Base-by-base conservation (phyloP, 2,329 filamentous ascomycete species). In the Mycocentrospora acerina region DNA sequence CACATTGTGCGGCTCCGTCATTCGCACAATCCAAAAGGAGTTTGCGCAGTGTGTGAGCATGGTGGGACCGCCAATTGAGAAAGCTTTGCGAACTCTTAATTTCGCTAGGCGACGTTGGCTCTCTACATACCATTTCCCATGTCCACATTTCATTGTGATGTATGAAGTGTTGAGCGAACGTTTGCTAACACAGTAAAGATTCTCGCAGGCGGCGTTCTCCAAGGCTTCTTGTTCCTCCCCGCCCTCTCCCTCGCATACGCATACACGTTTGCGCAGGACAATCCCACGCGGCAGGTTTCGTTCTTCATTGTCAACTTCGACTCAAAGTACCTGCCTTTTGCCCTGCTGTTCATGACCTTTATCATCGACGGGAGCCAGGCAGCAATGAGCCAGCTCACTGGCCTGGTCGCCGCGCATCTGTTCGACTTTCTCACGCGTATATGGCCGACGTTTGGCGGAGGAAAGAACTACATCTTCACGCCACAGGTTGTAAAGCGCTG, bases 401-500 rank as follows among this genome's bases (percentile, higher is more conserved):
- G 93, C n/a, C 75, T 98, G 9, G 50, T 95, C 29, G 88, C 90
- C 10, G 90, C 90, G 4, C 93, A 98, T 65, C 60, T 93, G 14
- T 95, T 89, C 68, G 88, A 97, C 64, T 98, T 97, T 61, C 68
- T 96, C 33, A 89, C 87, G 2, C 80, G 88, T 32, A 77, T 96
- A 28, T 97, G 90, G 76, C 93, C 93, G 4, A 82, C 87, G 38
- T 93, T 93, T 61, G 91, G 90, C 22, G 87, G 88, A 39, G 93
- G 93, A 1, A 76, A 74, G 35, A 95, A 90, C 60, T 76, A 85
- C 32, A 75, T 96, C 24, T 74, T 77, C 11, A 93, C 90, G 0
- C 93, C 93, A 2, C 64, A 67, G 5, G 82, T 90, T 51, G 69
- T 97, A 41, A 82, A 80, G 42, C 77, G 77, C 37, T 78, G 86